phyloP scores from a whole-genome alignment of 2,329 filamentous ascomycete species.

The Chaetothyriales sp. region DNA sequence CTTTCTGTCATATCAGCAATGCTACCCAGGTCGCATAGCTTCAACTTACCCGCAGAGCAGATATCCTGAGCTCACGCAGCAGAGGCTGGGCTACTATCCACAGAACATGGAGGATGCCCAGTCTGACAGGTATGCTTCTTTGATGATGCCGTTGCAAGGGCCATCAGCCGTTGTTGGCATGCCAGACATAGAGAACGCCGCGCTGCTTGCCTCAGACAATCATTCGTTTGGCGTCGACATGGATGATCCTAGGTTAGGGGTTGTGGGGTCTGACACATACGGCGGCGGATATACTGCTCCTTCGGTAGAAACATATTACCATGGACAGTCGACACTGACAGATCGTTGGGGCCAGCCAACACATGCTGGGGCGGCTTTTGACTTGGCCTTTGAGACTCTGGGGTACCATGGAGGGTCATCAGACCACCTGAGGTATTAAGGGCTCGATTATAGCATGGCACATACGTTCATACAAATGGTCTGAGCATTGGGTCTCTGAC shows the following conservation, averaged over 20 bases:
- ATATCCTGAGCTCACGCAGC: slow-evolving; percentile 9
- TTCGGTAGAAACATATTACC: slow-evolving; percentile 17
- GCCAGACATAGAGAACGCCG: slow-evolving; percentile 20
- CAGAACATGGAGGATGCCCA: slow-evolving; percentile 16
- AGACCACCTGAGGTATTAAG: neutral
- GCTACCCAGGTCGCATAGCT: slow-evolving; percentile 19
- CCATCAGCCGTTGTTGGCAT: slow-evolving; percentile 31
- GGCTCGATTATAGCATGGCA: neutral
- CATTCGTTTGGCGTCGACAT: slow-evolving; percentile 21
- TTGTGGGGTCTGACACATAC: slow-evolving; percentile 20
- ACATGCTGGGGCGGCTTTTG: slow-evolving; percentile 13
- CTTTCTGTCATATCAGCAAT: slow-evolving; percentile 13
- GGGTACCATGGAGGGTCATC: slow-evolving; percentile 2
- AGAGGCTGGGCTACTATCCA: slow-evolving; percentile 5
- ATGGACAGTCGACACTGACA: slow-evolving; percentile 23
- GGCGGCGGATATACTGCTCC: slow-evolving; percentile 14
- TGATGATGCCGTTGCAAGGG: slow-evolving; percentile 9
- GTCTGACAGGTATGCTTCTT: slow-evolving; percentile 21
- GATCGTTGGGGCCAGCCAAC: slow-evolving; percentile 20
- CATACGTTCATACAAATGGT: neutral
- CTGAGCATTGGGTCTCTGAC: neutral
- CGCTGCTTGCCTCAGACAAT: slow-evolving; percentile 3
- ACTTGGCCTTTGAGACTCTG: slow-evolving; percentile 15
- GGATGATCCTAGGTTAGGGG: slow-evolving; percentile 30
- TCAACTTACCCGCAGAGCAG: slow-evolving; percentile 6